Evolutionary conservation across 2,329 filamentous ascomycete species (phyloP).

Genomic region (Sarocladiaceae sp.): DNA sequence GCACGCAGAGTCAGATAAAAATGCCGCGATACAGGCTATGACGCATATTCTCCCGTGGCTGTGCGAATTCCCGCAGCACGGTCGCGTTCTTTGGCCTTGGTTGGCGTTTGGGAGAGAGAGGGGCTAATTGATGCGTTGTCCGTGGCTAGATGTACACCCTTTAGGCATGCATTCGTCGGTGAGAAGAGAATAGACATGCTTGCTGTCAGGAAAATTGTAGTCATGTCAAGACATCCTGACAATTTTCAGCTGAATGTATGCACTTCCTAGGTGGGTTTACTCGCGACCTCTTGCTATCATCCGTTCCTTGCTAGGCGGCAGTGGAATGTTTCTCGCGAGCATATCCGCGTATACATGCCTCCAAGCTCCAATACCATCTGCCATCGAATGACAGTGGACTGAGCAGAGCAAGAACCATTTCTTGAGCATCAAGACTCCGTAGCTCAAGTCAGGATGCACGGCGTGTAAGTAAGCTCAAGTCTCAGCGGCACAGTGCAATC

Average conservation of each 20-base stretch:
- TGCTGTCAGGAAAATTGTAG: neutral
- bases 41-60: neutral
- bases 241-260: too few species aligned
- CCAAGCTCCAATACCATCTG: neutral
- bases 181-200: neutral
- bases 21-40: neutral
- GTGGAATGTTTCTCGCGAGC: neutral
- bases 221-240: too few species aligned
- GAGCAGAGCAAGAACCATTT: too few species aligned
- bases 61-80: neutral
- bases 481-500: neutral
- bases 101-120: neutral
- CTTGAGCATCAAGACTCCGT: too few species aligned
- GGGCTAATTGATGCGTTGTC: constrained; percentile 7
- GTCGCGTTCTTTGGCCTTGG: neutral
- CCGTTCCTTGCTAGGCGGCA: too few species aligned
- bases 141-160: constrained; percentile 3
- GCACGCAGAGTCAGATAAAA: too few species aligned
- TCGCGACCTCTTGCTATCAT: too few species aligned
- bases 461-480: too few species aligned
- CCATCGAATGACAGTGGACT: too few species aligned
- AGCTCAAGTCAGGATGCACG: too few species aligned
- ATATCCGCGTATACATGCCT: neutral
- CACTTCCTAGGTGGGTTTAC: too few species aligned
- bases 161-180: neutral